A percentile compares a stretch with the other conserved stretches of the same genome.
Conservation (phyloP, 1,284 basidiomycete genomes). For the Papiliotrema nemorosa region DNA sequence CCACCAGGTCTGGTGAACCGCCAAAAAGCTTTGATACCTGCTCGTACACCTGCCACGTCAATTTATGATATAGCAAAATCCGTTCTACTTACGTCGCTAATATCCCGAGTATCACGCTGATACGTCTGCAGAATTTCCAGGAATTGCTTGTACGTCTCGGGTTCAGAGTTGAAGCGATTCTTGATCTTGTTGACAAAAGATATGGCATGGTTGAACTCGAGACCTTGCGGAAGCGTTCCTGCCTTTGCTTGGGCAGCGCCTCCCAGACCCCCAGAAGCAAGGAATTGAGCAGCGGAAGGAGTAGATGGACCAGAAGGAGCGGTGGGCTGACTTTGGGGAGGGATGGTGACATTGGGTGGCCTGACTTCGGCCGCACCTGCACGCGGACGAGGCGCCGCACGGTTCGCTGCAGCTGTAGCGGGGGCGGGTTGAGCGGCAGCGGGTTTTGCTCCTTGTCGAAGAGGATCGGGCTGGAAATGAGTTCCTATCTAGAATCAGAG, state of each 20-base stretch:
- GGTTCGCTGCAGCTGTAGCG: constrained; percentile 27
- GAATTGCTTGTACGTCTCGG: constrained; percentile 96
- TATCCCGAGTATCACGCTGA: constrained; percentile 86
- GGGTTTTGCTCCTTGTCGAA: too few relatives aligned
- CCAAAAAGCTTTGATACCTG: constrained; percentile 92
- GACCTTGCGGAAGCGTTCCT: constrained; percentile 51
- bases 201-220: constrained; percentile 96
- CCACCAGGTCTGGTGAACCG: constrained; percentile 84
- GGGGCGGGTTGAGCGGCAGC: too few relatives aligned
- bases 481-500: too few relatives aligned
- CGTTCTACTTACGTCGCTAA: constrained; percentile 69
- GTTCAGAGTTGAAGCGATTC: constrained; percentile 83
- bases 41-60: constrained; percentile 68
- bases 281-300: constrained; percentile 37
- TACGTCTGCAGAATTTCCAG: constrained; percentile 97
- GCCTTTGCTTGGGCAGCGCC: constrained; percentile 1
- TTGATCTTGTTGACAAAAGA: constrained; percentile 99
- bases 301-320: constrained; percentile 38
- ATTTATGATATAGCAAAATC: neutral
- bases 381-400: constrained; percentile 8
- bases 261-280: constrained; percentile 23
- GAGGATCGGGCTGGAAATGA: neutral
- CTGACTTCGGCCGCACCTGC: constrained; percentile 4
- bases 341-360: constrained; percentile 15
- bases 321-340: constrained; percentile 18